Percentiles rank a stretch among this genome's conserved stretches.
phyloP scores from a whole-genome alignment of 768 basidiomycete genomes.

The Rhizopogon vinicolor region DNA sequence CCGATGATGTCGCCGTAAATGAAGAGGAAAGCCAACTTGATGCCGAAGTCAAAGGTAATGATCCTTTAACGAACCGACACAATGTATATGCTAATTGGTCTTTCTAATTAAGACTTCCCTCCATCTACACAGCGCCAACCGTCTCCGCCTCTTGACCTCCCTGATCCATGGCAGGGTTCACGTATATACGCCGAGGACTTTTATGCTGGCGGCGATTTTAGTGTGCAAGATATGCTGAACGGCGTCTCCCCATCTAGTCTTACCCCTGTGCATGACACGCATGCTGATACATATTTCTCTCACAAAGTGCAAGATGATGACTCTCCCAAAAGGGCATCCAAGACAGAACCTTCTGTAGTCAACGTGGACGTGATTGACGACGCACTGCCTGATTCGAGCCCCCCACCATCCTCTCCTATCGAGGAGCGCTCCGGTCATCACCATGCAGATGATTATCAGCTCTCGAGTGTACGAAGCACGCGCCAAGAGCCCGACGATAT shows the following conservation, averaged over 20 bases:
- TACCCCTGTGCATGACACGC: constrained; percentile 16
- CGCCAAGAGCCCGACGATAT: not conserved
- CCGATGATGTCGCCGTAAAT: not conserved
- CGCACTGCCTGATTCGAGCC: constrained; percentile 4
- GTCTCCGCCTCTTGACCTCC: constrained; percentile 23
- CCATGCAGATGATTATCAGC: not conserved
- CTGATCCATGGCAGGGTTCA: constrained; percentile 38
- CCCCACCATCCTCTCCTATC: constrained; percentile 4
- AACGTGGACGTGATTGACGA: not conserved
- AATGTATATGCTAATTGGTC: not conserved
- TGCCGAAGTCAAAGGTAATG: constrained; percentile 8
- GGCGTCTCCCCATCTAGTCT: constrained; percentile 19
- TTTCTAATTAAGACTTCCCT: constrained; percentile 1
- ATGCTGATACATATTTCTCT: not conserved
- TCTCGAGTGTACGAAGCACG: not conserved
- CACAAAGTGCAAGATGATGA: not conserved
- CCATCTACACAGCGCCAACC: not conserved
- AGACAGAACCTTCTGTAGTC: not conserved
- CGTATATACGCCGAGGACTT: constrained; percentile 38
- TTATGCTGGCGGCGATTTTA: constrained; percentile 40
- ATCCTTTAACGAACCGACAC: not conserved
- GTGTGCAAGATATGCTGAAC: not conserved
- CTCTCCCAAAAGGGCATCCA: too few species aligned
- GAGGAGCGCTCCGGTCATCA: not conserved
- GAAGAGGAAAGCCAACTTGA: constrained; percentile 9